A percentile compares a stretch with the other conserved stretches of the same genome.
Evolutionary conservation across 2,329 filamentous ascomycete genomes (phyloP).

Genomic region (Xylaria sp.): DNA sequence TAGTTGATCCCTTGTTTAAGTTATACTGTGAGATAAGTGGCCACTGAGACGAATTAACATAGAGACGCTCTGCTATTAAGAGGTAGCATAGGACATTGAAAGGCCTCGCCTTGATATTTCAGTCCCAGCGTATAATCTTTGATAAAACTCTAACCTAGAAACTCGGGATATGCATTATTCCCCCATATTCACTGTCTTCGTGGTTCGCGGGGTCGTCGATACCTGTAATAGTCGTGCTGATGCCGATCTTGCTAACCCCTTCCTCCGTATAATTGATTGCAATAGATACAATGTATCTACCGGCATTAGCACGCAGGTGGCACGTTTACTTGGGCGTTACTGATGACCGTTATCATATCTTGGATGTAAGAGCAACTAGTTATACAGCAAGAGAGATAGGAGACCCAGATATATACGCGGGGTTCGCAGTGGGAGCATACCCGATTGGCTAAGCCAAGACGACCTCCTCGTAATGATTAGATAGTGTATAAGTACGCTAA

Average conservation of each 20-base stretch:
- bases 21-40: too few relatives aligned
- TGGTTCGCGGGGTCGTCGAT: too few relatives aligned
- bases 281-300: neutral
- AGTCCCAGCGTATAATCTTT: too few relatives aligned
- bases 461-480: conserved; percentile 18
- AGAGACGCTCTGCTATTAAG: too few relatives aligned
- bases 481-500: conserved; percentile 38
- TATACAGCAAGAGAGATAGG: neutral
- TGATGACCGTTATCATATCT: neutral
- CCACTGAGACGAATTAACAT: too few relatives aligned
- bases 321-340: neutral
- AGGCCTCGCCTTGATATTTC: too few relatives aligned
- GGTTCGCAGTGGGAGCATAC: conserved; percentile 9
- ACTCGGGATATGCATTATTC: too few relatives aligned
- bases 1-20: too few relatives aligned
- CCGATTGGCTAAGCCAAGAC: conserved; percentile 34
- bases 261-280: too few relatives aligned
- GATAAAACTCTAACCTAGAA: too few relatives aligned
- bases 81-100: too few relatives aligned
- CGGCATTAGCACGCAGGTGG: neutral
- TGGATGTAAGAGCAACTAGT: neutral
- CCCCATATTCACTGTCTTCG: too few relatives aligned
- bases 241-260: neutral
- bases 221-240: neutral
- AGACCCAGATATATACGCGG: conserved; percentile 1